phyloP scores from a whole-genome alignment of 371 early-diverging fungal species.

The Catenaria anguillulae region DNA sequence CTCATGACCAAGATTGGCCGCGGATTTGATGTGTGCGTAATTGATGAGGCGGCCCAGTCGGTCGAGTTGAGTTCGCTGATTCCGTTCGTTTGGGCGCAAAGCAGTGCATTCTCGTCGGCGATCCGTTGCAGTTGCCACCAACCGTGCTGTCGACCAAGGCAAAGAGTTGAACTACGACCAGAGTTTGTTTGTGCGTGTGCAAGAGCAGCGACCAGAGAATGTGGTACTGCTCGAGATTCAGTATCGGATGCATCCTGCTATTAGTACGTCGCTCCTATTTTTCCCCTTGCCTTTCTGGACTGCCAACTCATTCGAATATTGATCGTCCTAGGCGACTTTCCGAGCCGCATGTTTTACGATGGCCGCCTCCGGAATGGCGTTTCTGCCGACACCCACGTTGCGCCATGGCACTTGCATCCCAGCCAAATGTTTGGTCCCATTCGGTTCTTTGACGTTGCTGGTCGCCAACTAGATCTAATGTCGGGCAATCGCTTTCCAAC shows the following conservation, averaged over 20 bases:
- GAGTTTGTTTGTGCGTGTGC: conserved; percentile 73
- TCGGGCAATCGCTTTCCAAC: conserved; percentile 52
- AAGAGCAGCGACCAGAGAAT: conserved; percentile 37
- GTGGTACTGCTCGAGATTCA: conserved; percentile 80
- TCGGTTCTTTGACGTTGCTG: conserved; percentile 53
- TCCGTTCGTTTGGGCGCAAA: conserved; percentile 73
- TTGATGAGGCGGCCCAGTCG: conserved; percentile 97
- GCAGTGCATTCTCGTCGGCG: conserved; percentile 84
- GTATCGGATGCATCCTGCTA: conserved; percentile 94
- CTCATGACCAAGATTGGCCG: conserved; percentile 41
- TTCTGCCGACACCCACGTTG: conserved; percentile 31
- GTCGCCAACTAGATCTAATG: conserved; percentile 43
- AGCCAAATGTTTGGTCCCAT: conserved; percentile 50
- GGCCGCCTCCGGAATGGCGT: conserved; percentile 61
- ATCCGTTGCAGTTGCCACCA: conserved; percentile 94
- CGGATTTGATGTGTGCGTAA: conserved; percentile 67
- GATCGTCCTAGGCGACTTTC: conserved; percentile 49
- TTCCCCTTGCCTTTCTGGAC: too few relatives aligned
- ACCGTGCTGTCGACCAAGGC: conserved; percentile 71
- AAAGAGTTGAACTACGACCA: conserved; percentile 64
- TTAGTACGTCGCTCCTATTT: conserved; percentile 29
- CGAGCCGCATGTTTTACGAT: conserved; percentile 69
- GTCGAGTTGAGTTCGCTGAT: conserved; percentile 82
- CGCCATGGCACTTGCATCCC: conserved; percentile 56
- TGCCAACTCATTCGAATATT: too few relatives aligned